phyloP scores from a whole-genome alignment of 2,329 filamentous ascomycete species.

The Aspergillus fijiensis region DNA sequence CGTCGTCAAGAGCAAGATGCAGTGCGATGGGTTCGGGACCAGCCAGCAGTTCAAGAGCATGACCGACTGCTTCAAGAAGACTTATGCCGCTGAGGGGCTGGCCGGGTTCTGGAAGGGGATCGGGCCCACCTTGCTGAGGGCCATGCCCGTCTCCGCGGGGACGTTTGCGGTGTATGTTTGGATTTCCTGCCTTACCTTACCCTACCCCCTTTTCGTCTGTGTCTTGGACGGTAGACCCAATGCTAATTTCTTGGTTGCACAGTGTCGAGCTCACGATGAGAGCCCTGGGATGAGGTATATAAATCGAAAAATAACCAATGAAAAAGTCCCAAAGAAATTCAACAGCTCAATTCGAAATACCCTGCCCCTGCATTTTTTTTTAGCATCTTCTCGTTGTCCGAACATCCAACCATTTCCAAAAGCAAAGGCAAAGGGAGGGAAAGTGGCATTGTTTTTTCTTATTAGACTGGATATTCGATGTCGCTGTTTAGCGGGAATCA shows the following conservation, averaged over 20 bases:
- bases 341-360: not conserved
- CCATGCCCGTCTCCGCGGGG: conserved; percentile 96
- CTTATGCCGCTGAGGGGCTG: conserved; percentile 71
- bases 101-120: conserved; percentile 94
- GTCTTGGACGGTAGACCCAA: not conserved
- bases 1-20: conserved; percentile 99
- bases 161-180: conserved; percentile 75
- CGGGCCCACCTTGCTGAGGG: conserved; percentile 83
- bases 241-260: conserved; percentile 12
- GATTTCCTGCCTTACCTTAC: conserved; percentile 18
- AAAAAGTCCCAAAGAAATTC: not conserved
- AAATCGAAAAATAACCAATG: not conserved
- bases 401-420: not conserved
- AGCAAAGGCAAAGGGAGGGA: not conserved
- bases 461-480: not conserved
- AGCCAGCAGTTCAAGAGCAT: conserved; percentile 74
- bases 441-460: not conserved
- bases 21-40: conserved; percentile 85
- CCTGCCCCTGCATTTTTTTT: not conserved
- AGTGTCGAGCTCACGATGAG: conserved; percentile 51
- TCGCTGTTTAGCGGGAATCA: too few species aligned
- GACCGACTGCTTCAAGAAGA: conserved; percentile 86
- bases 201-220: not conserved
- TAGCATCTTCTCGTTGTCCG: not conserved
- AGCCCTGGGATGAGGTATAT: conserved; percentile 39